Percentiles rank a stretch among this genome's conserved stretches.
Conservation (phyloP, 2,329 filamentous ascomycete species). For the Trichoderma sp. region DNA sequence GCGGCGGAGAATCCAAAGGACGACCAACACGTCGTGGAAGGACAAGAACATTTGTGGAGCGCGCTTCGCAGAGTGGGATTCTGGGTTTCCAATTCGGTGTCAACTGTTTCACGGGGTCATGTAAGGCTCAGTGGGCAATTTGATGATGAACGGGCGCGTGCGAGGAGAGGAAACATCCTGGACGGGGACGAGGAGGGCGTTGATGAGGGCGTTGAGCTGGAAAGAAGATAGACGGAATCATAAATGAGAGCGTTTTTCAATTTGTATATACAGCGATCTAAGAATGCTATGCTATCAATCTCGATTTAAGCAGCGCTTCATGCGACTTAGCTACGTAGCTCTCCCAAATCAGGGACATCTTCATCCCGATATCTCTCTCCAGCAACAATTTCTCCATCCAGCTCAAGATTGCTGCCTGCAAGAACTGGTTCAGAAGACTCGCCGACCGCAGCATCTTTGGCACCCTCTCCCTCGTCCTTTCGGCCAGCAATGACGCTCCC, state of each 20-base stretch:
- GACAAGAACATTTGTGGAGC: slow-evolving; percentile 69
- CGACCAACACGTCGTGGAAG: slow-evolving; percentile 58
- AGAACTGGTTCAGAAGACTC: slow-evolving; percentile 41
- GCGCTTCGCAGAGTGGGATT: slow-evolving; percentile 55
- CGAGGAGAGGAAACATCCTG: slow-evolving; percentile 50
- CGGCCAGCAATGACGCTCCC: slow-evolving; percentile 79
- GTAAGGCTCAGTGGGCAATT: slow-evolving; percentile 54
- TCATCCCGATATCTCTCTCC: slow-evolving; percentile 40
- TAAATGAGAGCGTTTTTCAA: not conserved
- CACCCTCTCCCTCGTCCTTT: slow-evolving; percentile 58
- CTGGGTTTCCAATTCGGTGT: slow-evolving; percentile 64
- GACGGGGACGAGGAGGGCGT: slow-evolving; percentile 49
- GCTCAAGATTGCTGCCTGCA: slow-evolving; percentile 29
- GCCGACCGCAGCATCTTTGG: slow-evolving; percentile 32
- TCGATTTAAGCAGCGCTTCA: not conserved
- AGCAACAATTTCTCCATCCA: slow-evolving; percentile 31
- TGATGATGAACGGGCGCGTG: slow-evolving; percentile 45
- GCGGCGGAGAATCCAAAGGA: slow-evolving; percentile 74
- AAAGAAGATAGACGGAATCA: slow-evolving; percentile 37
- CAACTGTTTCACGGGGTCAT: slow-evolving; percentile 58
- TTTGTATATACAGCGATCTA: slow-evolving; percentile 13
- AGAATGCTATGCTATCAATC: not conserved
- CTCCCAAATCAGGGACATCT: slow-evolving; percentile 45
- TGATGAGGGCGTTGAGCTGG: slow-evolving; percentile 51
- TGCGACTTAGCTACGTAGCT: slow-evolving; percentile 24